Percentiles rank a stretch among this genome's conserved stretches.
phyloP scores from a whole-genome alignment of 805 yeast genomes.

The Brettanomyces bruxellensis region DNA sequence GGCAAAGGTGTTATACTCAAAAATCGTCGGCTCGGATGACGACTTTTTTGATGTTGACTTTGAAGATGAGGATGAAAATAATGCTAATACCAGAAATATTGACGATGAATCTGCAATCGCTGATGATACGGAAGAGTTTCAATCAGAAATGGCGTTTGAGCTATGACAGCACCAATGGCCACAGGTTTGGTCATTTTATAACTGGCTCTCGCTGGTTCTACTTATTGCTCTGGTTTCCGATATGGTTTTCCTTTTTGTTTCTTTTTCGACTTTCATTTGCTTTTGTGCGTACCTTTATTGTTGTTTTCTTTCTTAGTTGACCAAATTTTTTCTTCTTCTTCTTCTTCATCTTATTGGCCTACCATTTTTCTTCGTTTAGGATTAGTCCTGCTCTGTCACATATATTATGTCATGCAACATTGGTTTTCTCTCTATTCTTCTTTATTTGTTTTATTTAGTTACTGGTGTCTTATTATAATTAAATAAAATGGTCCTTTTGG shows the following conservation, averaged over 20 bases:
- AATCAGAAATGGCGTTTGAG: conserved; percentile 31
- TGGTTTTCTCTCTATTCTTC: no score
- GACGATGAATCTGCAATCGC: conserved; percentile 25
- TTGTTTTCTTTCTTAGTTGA: not conserved
- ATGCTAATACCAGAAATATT: conserved; percentile 3
- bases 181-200: not conserved
- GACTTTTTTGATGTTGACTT: conserved; percentile 95
- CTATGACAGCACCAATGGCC: conserved; percentile 8
- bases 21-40: conserved; percentile 86
- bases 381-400: not conserved
- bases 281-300: not conserved
- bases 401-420: not conserved
- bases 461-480: no score
- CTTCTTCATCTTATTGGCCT: no score
- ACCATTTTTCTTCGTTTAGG: not conserved
- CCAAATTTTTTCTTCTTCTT: not conserved
- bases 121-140: conserved; percentile 27
- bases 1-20: conserved; percentile 62
- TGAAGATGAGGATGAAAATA: conserved; percentile 79
- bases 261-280: not conserved
- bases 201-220: not conserved
- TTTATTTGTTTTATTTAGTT: no score
- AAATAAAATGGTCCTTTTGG: not conserved
- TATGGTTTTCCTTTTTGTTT: conserved; percentile 7
- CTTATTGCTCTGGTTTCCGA: conserved; percentile 14